Percentiles rank a stretch among this genome's conserved stretches.
Conservation (phyloP, 2,329 filamentous ascomycete species). For the Spiromastix sp. region DNA sequence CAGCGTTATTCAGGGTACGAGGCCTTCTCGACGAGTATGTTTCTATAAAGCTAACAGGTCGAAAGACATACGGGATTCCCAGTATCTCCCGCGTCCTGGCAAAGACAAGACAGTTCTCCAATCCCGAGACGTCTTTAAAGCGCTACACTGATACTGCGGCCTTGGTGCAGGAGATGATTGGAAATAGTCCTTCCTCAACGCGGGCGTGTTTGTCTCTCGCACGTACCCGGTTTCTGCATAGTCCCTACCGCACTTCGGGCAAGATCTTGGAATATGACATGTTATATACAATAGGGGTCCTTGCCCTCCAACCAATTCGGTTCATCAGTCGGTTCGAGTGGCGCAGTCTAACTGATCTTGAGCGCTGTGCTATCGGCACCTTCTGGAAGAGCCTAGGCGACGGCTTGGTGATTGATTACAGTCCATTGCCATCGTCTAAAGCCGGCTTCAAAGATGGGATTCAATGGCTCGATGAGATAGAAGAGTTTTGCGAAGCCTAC, state of each 20-base stretch:
- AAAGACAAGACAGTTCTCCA: constrained; percentile 40
- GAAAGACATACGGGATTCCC: constrained; percentile 40
- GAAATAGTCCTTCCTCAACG: constrained; percentile 23
- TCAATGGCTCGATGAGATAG: constrained; percentile 36
- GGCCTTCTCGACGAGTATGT: no score
- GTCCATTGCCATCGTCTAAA: constrained; percentile 25
- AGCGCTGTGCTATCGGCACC: constrained; percentile 49
- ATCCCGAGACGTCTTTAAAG: constrained; percentile 38
- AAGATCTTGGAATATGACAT: constrained; percentile 47
- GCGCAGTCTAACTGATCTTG: constrained; percentile 52
- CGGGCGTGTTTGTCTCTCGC: constrained; percentile 38
- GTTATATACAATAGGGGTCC: constrained; percentile 48
- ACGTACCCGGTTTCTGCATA: constrained; percentile 48
- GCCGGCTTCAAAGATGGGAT: constrained; percentile 36
- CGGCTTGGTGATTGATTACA: constrained; percentile 51
- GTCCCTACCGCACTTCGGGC: constrained; percentile 39
- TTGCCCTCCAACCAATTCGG: constrained; percentile 48
- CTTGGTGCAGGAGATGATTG: constrained; percentile 37
- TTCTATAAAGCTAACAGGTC: no score
- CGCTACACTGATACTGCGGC: constrained; percentile 43
- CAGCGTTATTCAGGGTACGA: no score
- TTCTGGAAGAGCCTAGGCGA: constrained; percentile 60
- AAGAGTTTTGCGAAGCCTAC: constrained; percentile 40
- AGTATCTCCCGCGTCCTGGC: constrained; percentile 41
- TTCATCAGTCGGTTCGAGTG: constrained; percentile 55